Conservation (phyloP, 176 grass and related monocot species). For the Bonia amplexicaulis region DNA sequence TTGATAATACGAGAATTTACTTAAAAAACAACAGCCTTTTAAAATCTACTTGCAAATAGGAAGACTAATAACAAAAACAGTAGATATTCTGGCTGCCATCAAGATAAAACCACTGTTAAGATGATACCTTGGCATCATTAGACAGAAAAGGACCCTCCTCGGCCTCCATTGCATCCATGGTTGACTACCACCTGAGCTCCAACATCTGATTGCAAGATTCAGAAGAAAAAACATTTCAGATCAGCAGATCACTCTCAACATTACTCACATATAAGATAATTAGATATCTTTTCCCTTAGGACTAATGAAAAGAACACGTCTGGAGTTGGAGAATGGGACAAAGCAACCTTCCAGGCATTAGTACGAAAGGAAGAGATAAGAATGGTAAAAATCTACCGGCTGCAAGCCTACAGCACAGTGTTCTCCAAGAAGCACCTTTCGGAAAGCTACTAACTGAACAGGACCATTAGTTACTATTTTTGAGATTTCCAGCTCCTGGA, state of each 20-base stretch:
- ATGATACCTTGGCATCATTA: constrained; percentile 79
- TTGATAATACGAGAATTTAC: neutral
- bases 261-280: neutral
- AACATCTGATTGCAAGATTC: constrained; percentile 43
- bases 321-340: neutral
- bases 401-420: constrained; percentile 15
- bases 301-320: neutral
- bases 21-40: neutral
- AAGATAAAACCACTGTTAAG: constrained; percentile 15
- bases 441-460: constrained; percentile 2
- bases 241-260: constrained; percentile 28
- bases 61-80: neutral
- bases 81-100: neutral
- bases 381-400: constrained; percentile 12
- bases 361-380: neutral
- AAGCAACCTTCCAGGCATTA: constrained; percentile 1
- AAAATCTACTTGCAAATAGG: neutral
- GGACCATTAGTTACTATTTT: neutral
- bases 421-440: constrained; percentile 22
- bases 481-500: constrained; percentile 15
- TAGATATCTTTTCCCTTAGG: neutral
- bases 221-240: constrained; percentile 16
- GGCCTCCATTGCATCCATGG: constrained; percentile 54
- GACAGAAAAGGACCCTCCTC: constrained; percentile 68
- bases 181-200: constrained; percentile 23